Evolutionary conservation across 768 basidiomycete genomes (phyloP), one percentile per base, ranked within the genome.

Genomic region (Suillus plorans): DNA sequence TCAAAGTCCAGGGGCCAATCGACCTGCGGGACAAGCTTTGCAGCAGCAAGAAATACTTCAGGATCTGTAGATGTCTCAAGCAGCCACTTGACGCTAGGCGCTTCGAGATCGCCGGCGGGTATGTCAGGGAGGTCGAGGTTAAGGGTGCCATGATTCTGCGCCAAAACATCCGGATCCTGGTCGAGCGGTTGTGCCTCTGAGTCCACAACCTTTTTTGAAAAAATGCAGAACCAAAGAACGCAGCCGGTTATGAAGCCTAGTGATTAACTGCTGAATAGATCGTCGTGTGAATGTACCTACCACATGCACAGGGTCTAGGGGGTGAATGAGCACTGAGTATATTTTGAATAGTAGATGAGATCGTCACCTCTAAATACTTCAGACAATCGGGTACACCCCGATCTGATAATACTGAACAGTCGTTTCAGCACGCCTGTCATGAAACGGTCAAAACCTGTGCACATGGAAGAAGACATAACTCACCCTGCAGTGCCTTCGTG

Each of bases 71-170:
- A 50, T 25, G 49, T 50, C 49, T 50, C 49, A 0, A 50, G 25
- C 3, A 50, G 22, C 49, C 49, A 71, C 47, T 55, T 41, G 25
- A 72, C 64, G 3, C 65, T 53, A 53, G 28, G 52, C 28, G 28
- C 52, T 18, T 31, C 28, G 9, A 53, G 52, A 53, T 25, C 8
- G 28, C 9, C 2, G 9, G 28, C 12, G 28, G 18, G 18, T 12
- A 31, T 31, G 52, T 31, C 28, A 18, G 4, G 8, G 28, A 53
- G 4, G 16, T 8, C 1, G 18, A 53, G 28, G 16, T 16, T 2
- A 37, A 37, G 36, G 36, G 36, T 4, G 16, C 1, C 2, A 18
- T 53, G 4, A 31, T 18, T 20, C 4, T 18, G 9, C 2, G 28
- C 3, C 9, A 2, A 18, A 18, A 18, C 4, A 14, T 9, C 25